Base-by-base conservation (phyloP, 148 eudicot genomes). In the Silene conica region DNA sequence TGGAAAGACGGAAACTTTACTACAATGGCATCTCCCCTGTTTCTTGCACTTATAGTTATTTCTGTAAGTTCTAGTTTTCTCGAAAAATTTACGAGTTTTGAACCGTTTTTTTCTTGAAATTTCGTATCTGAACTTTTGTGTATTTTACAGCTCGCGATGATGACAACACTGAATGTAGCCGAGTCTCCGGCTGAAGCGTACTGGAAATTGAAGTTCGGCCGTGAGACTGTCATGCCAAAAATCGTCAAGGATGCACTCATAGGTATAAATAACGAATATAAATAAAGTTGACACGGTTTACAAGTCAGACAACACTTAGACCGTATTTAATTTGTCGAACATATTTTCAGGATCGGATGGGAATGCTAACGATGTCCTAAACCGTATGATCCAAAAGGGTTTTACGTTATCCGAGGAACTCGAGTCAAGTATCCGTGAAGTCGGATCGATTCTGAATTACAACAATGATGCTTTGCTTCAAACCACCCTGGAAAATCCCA, bases 201-300 rank as follows among this genome's bases (percentile, higher is more conserved):
- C 54, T 70, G 73, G 73, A 70, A 55, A 23, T n/a, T 5, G 43
- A 70, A 54, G 60, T 54, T 70, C 12, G 61, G 73, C 23, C 55
- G n/a, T 65, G 69, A 70, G 46, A 70, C 57, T 34, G 21, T 60
- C 21, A 70, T 70, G 73, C 73, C 73, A 23, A 26, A 55, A 18
- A 57, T 70, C 13, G 69, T 65, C 22, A 34, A 38, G 22, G 69
- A 38, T 16, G 48, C 69, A 65, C 50, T 65, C 1, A 34, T 18
- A 65, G 69, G 69, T 65, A 65, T n/a, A n/a, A n/a, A n/a, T n/a
- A n/a, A n/a, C n/a, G n/a, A n/a, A n/a, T n/a, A n/a, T n/a, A n/a
- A n/a, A n/a, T n/a, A n/a, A n/a, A n/a, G n/a, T n/a, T n/a, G n/a
- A n/a, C n/a, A n/a, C n/a, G n/a, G n/a, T n/a, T n/a, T n/a, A n/a